A percentile compares a stretch with the other conserved stretches of the same genome.
These are phyloP conservation scores for Hymenoscyphus linearis DNA, from an alignment of 2,329 filamentous ascomycete species.

Conservation along the genomic window DNA sequence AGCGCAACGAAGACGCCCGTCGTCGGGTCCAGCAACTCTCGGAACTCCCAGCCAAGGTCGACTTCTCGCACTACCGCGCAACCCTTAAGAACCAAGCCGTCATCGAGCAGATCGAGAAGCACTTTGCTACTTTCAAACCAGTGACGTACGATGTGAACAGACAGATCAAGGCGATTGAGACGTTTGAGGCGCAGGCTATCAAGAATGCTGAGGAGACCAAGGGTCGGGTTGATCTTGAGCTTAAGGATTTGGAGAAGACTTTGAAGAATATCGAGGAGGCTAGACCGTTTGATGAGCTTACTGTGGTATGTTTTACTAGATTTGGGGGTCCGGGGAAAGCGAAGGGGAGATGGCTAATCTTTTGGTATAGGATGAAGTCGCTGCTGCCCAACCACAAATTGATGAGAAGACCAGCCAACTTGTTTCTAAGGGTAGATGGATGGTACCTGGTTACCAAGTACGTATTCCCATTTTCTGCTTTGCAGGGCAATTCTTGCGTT, in stretches of 20 bases:
- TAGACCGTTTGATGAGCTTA: conserved; percentile 92
- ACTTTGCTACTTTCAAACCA: conserved; percentile 88
- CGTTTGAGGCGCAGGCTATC: conserved; percentile 93
- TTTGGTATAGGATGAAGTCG: conserved; percentile 75
- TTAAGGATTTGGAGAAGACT: conserved; percentile 90
- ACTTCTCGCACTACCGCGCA: conserved; percentile 90
- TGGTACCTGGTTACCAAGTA: conserved; percentile 98
- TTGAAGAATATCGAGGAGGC: conserved; percentile 96
- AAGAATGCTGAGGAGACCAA: conserved; percentile 98
- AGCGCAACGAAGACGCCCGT: conserved; percentile 98
- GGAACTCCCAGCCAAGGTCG: conserved; percentile 79
- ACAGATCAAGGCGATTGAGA: conserved; percentile 97
- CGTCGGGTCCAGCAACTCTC: conserved; percentile 82
- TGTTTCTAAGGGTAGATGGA: conserved; percentile 97
- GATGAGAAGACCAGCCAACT: conserved; percentile 94
- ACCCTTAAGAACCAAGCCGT: conserved; percentile 94
- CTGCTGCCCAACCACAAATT: conserved; percentile 89
- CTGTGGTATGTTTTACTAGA: conserved; percentile 67
- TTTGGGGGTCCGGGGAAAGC: background rate
- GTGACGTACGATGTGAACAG: conserved; percentile 85
- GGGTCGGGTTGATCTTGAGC: conserved; percentile 89
- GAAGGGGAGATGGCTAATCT: conserved; percentile 12
- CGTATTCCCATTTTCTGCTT: conserved; percentile 31
- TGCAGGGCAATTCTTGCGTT: background rate
- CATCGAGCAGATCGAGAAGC: conserved; percentile 94